Evolutionary conservation across 768 basidiomycete species (phyloP).

Genomic region (Leccinum boreale): DNA sequence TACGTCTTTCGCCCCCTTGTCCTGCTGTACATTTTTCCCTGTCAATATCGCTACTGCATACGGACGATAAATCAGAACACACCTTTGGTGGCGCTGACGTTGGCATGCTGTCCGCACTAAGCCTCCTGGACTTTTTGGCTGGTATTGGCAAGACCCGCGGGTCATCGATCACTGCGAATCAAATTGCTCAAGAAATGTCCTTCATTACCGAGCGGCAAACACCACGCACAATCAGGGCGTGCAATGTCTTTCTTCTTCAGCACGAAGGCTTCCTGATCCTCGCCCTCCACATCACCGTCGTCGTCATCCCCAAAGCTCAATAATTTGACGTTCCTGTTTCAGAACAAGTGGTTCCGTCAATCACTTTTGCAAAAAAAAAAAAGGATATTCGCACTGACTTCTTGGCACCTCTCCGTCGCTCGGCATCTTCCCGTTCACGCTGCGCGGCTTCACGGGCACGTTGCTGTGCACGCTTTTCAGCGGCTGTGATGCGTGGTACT

Average conservation of each 20-base stretch:
- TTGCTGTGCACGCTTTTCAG: conserved; percentile 82
- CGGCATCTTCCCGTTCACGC: conserved; percentile 73
- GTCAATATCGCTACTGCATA: not conserved
- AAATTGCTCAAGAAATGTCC: not conserved
- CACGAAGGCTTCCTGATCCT: conserved; percentile 49
- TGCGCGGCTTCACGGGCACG: conserved; percentile 74
- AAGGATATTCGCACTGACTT: conserved; percentile 54
- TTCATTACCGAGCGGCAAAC: not conserved
- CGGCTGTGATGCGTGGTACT: conserved; percentile 92
- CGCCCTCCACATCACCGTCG: conserved; percentile 58
- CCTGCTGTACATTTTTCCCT: not conserved
- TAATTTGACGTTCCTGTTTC: conserved; percentile 78
- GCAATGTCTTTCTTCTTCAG: conserved; percentile 81
- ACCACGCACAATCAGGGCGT: conserved; percentile 74
- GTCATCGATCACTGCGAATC: conserved; percentile 24
- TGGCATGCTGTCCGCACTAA: not conserved
- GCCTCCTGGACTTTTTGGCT: not conserved
- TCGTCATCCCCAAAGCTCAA: conserved; percentile 84
- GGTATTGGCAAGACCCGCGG: conserved; percentile 2
- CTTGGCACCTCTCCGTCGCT: conserved; percentile 73
- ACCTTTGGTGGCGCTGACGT: conserved; percentile 17
- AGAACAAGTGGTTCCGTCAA: not conserved
- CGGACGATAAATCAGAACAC: not conserved
- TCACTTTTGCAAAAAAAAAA: not conserved
- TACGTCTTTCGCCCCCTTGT: conserved; percentile 20